Conservation (phyloP, 2,329 filamentous ascomycete genomes). For the Dothidotthia symphoricarpi region DNA sequence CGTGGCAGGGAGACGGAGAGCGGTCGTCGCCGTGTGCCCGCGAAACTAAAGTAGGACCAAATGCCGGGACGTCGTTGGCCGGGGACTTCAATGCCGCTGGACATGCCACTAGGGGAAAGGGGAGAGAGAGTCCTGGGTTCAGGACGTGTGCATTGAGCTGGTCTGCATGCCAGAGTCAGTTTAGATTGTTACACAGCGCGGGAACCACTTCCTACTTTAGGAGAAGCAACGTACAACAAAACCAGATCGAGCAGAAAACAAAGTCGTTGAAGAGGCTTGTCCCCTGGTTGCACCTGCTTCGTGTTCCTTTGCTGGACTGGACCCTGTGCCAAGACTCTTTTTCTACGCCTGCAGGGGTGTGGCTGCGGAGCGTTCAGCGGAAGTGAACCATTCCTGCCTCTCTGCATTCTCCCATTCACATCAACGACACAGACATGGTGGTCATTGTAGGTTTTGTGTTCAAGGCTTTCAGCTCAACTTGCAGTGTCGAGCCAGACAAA, state of each 20-base stretch:
- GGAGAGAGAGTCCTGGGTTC: constrained; percentile 19
- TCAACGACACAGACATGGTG: no score
- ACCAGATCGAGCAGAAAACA: constrained; percentile 3
- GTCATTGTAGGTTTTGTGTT: no score
- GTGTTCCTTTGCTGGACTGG: constrained; percentile 17
- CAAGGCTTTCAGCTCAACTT: no score
- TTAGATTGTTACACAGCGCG: constrained; percentile 1
- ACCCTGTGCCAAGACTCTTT: constrained; percentile 20
- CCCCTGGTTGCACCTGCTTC: constrained; percentile 16
- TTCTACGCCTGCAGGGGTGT: neutral
- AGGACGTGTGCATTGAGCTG: constrained; percentile 22
- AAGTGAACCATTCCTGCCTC: no score
- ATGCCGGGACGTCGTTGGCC: constrained; percentile 49
- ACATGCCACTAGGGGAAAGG: constrained; percentile 48
- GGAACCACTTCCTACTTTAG: constrained; percentile 3
- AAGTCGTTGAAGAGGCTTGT: constrained; percentile 15
- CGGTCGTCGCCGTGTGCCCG: constrained; percentile 49
- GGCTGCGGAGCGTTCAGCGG: no score
- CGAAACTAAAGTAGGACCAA: constrained; percentile 55
- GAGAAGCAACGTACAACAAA: constrained; percentile 13
- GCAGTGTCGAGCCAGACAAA: no score
- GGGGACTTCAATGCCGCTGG: constrained; percentile 52
- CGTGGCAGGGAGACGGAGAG: constrained; percentile 53
- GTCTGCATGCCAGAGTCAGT: constrained; percentile 15
- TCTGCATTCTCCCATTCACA: no score